Evolutionary conservation across 2,329 filamentous ascomycete species (phyloP).

Genomic region (Cordyceps fumosorosea): DNA sequence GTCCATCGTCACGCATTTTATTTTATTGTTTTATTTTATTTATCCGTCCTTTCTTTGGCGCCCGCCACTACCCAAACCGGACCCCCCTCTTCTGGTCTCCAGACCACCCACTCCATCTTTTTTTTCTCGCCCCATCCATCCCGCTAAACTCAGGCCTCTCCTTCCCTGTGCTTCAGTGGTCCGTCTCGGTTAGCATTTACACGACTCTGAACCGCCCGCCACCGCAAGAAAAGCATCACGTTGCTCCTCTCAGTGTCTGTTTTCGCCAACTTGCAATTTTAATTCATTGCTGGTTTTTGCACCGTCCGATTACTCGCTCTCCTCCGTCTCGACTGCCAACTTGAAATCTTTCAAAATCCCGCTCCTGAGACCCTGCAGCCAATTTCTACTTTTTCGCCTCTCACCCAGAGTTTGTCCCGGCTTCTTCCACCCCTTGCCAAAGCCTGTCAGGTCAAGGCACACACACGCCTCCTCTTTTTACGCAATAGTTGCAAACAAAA

Average conservation of each 20-base stretch:
- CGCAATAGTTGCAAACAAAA: constrained; percentile 5
- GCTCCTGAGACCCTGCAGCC: not conserved
- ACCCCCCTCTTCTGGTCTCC: not conserved
- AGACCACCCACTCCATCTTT: not conserved
- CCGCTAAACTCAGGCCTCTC: not conserved
- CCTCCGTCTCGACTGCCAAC: not conserved
- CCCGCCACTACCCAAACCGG: not conserved
- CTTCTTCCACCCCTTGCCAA: constrained; percentile 7
- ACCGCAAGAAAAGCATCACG: not conserved
- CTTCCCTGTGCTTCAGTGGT: not conserved
- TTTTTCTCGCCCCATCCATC: not conserved
- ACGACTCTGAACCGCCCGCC: not conserved
- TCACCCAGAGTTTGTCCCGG: not conserved
- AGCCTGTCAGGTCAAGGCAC: not conserved
- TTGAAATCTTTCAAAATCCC: not conserved
- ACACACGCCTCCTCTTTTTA: constrained; percentile 2
- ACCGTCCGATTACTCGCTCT: not conserved
- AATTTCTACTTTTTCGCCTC: not conserved
- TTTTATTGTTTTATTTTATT: not conserved
- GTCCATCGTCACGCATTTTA: not conserved
- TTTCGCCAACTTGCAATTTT: constrained; percentile 8
- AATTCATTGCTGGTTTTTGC: constrained; percentile 1
- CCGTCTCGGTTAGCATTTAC: not conserved
- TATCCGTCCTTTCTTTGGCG: not conserved
- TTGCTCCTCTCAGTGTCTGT: constrained; percentile 5